Evolutionary conservation across 306 rosid species (phyloP).

Genomic region (Lathyrus sativus): DNA sequence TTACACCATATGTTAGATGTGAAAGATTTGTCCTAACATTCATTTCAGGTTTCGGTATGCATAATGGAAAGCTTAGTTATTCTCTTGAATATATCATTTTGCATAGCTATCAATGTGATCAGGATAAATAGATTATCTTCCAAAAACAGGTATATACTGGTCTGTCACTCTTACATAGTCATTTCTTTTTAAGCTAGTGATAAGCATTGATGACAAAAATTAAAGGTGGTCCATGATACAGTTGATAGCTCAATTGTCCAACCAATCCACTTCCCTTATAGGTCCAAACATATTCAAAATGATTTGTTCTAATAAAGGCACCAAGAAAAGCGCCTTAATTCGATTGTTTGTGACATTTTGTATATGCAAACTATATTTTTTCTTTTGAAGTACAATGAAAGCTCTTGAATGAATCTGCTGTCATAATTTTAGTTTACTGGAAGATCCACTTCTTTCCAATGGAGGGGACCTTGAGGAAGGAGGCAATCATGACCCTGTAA

Average conservation of each 20-base stretch:
- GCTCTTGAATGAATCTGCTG: constrained; percentile 35
- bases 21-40: constrained; percentile 25
- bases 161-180: constrained; percentile 20
- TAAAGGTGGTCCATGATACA: neutral
- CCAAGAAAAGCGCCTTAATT: constrained; percentile 13
- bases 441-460: constrained; percentile 72
- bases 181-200: constrained; percentile 30
- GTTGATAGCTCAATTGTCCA: neutral
- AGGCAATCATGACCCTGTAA: constrained; percentile 56
- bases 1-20: constrained; percentile 14
- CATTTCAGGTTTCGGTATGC: constrained; percentile 51
- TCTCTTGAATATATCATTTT: constrained; percentile 64
- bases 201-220: constrained; percentile 24
- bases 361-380: constrained; percentile 22
- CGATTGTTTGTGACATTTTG: constrained; percentile 6
- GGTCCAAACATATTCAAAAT: neutral
- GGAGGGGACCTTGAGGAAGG: constrained; percentile 74
- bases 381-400: constrained; percentile 28
- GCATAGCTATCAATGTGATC: constrained; percentile 66
- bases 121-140: constrained; percentile 52
- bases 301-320: constrained; percentile 22
- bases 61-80: constrained; percentile 52
- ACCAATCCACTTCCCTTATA: neutral
- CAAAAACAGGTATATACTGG: constrained; percentile 59
- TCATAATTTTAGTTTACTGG: constrained; percentile 60